These are phyloP conservation scores for Arachnopeziza araneosa DNA, from an alignment of 2,329 filamentous ascomycete species.

Conservation along the genomic window DNA sequence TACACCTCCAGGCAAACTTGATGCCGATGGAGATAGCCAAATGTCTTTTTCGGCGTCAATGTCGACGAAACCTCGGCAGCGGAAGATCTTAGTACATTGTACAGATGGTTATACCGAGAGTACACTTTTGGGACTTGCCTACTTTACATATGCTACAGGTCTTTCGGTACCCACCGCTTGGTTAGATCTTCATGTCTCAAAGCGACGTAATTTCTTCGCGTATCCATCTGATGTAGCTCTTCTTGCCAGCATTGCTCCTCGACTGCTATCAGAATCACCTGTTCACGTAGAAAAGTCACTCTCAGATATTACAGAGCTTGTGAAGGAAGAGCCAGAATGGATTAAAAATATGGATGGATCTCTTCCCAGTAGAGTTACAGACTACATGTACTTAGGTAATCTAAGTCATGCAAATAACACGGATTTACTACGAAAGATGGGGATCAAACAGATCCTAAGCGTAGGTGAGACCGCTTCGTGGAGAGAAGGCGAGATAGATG, in stretches of 20 bases:
- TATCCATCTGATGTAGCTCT: conserved; percentile 86
- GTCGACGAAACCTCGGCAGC: conserved; percentile 26
- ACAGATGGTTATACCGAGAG: conserved; percentile 95
- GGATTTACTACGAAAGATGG: conserved; percentile 69
- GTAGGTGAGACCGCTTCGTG: conserved; percentile 86
- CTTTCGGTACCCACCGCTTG: conserved; percentile 77
- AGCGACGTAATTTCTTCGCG: conserved; percentile 89
- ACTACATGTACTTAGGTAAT: conserved; percentile 96
- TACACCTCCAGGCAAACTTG: conserved; percentile 13
- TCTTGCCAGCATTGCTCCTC: conserved; percentile 68
- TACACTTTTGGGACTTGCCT: conserved; percentile 81
- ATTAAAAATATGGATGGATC: conserved; percentile 81
- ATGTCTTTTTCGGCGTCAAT: conserved; percentile 35
- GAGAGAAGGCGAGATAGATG: conserved; percentile 62
- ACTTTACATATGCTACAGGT: conserved; percentile 88
- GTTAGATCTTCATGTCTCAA: conserved; percentile 75
- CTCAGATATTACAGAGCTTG: conserved; percentile 46
- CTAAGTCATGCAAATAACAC: conserved; percentile 92
- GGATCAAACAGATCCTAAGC: conserved; percentile 82
- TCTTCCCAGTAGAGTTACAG: conserved; percentile 78
- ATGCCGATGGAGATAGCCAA: conserved; percentile 50
- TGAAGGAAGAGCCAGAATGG: conserved; percentile 67
- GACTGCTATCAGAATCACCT: conserved; percentile 69
- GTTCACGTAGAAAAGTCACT: conserved; percentile 42
- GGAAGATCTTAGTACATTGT: conserved; percentile 85